Base-by-base conservation (phyloP, 2,329 filamentous ascomycete genomes). In the Arthroderma uncinatum region DNA sequence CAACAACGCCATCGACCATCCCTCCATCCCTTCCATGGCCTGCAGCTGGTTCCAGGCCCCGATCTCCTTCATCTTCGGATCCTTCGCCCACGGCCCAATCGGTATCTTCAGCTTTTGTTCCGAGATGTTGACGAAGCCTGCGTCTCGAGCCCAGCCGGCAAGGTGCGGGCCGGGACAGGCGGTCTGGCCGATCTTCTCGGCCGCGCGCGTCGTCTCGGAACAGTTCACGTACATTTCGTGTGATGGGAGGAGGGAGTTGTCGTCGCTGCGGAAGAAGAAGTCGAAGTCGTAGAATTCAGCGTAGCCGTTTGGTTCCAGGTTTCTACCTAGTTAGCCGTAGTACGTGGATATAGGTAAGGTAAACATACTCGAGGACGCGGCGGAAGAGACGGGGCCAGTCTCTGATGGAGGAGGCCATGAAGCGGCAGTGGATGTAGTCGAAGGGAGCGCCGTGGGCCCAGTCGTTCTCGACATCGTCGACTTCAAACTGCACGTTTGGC, bases 391-490 rank as follows among this genome's bases (percentile, higher is more conserved):
- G 54, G 1, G 71, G 70, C 66, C 80, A 82, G 63, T 84, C 73
- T 14, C 72, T 69, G 47, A 86, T 74, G 23, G 76, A 73, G 28
- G 74, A 74, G 62, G 73, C 63, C 74, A 80, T 73, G 73, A 78
- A 64, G 64, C 76, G 62, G 69, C 74, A 64, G 75, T 78, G 73
- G 75, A 84, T 77, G 61, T 79, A 76, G 65, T 84, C 81, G 63
- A 80, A 83, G n/a, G 66, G 66, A 53, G 76, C 70, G 2, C 71
- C 67, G 50, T 78, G 80, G 28, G 75, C 66, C 83, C 83, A 86
- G 9, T 79, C 74, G 44, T 78, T 74, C 61, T 84, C 82, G 56
- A 78, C 76, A 64, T 85, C 82, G 63, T 85, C 82, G 9, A 86
- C 76, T 59, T 82, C 73, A 68, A 84, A 84, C 4, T 72, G 74